phyloP scores from a whole-genome alignment of 768 basidiomycete genomes.

The Agaricus subrufescens region DNA sequence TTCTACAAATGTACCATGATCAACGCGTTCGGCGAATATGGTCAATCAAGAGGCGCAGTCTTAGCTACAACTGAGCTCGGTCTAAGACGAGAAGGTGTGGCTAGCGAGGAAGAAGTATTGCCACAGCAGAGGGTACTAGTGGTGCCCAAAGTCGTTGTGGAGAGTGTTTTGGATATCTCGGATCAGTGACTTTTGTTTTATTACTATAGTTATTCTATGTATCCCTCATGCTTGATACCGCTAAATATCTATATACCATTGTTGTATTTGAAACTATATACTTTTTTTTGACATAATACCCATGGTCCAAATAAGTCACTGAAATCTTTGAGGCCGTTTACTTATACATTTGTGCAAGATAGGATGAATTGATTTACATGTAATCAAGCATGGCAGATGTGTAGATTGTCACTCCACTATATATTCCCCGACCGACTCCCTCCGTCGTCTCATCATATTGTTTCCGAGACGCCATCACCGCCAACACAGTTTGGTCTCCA shows the following conservation, averaged over 20 bases:
- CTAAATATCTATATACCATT: too few species aligned
- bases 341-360: too few species aligned
- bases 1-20: conserved; percentile 40
- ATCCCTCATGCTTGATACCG: too few species aligned
- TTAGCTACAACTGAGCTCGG: conserved; percentile 73
- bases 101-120: conserved; percentile 30
- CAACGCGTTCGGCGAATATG: conserved; percentile 62
- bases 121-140: conserved; percentile 59
- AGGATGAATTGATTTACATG: too few species aligned
- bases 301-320: too few species aligned
- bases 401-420: not conserved
- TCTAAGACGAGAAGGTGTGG: conserved; percentile 28
- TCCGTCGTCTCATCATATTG: too few species aligned
- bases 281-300: not conserved
- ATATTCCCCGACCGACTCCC: not conserved
- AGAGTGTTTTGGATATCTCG: conserved; percentile 54
- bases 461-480: not conserved
- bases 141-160: conserved; percentile 72
- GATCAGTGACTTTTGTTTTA: conserved; percentile 1
- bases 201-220: too few species aligned
- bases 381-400: not conserved
- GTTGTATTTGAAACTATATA: not conserved
- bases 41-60: conserved; percentile 43
- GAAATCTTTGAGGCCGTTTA: too few species aligned
- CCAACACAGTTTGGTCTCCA: not conserved